Percentiles rank a stretch among this genome's conserved stretches.
Evolutionary conservation across 768 basidiomycete species (phyloP).

Genomic region (Boletus patriciae): DNA sequence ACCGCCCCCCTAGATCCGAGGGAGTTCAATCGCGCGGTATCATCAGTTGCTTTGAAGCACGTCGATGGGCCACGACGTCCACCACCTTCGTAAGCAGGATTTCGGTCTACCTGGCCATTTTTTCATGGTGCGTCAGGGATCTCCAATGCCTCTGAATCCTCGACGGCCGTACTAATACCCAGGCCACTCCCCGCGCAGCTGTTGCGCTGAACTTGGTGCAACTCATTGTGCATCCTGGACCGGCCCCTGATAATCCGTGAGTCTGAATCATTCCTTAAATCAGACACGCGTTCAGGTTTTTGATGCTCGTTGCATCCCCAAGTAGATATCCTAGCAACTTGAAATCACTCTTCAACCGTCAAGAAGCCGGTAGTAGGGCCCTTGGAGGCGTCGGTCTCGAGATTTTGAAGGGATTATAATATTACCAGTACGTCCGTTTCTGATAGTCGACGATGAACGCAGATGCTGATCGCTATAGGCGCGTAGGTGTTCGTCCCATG

Average conservation of each 20-base stretch:
- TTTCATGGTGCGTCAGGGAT: slow-evolving; percentile 18
- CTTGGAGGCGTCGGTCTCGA: slow-evolving; percentile 40
- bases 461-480: not conserved
- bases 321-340: slow-evolving; percentile 49
- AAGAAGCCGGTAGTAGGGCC: slow-evolving; percentile 25
- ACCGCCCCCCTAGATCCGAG: slow-evolving; percentile 15
- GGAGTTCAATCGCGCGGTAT: slow-evolving; percentile 28
- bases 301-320: not conserved
- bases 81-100: slow-evolving; percentile 37
- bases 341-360: slow-evolving; percentile 45
- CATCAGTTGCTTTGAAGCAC: slow-evolving; percentile 35
- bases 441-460: not conserved
- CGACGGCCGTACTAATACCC: slow-evolving; percentile 24
- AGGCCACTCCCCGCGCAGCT: slow-evolving; percentile 26
- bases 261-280: slow-evolving; percentile 18
- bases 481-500: slow-evolving; percentile 46
- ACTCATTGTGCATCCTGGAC: slow-evolving; percentile 48
- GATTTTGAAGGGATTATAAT: slow-evolving; percentile 49
- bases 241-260: slow-evolving; percentile 47
- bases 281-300: not conserved
- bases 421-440: slow-evolving; percentile 45
- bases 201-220: slow-evolving; percentile 49
- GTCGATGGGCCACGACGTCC: slow-evolving; percentile 38
- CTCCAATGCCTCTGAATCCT: slow-evolving; percentile 27
- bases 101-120: not conserved